Base-by-base conservation (phyloP, 352 stramenopile species). In the Blastocystis sp. region DNA sequence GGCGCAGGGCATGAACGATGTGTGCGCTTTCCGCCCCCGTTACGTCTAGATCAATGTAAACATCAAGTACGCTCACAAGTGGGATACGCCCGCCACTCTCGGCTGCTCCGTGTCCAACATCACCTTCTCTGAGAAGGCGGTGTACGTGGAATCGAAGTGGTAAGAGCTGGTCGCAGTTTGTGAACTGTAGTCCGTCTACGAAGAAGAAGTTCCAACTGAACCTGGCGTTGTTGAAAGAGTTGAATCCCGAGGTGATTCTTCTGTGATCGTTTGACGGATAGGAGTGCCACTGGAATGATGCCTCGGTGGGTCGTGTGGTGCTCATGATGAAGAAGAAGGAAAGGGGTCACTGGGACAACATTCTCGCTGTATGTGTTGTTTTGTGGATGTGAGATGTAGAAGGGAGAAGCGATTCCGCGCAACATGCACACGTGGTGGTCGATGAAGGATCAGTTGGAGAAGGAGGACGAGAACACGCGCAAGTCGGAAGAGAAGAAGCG, bases 401-500 rank as follows among this genome's bases (percentile, higher is more conserved):
- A 89, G 39, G 29, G 66, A 26, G 67, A 89, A n/a, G 67, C 62
- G 61, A 41, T 55, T 26, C 79, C 79, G 41, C 79, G 79, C 35
- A 89, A 89, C 55, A 89, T 89, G 79, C 79, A 89, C 60, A 89
- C 79, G n/a, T 89, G 79, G 79, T 89, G 79, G 79, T 80, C 79
- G 12, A 89, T 89, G 79, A 89, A 89, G 26, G 79, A 89, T 31
- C 79, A 89, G 51, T 31, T 89, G n/a, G 67, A 80, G 63, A 89
- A 89, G 61, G 79, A 89, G 39, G 79, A 89, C 41, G 79, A 89
- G 24, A 45, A 69, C 31, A 89, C 50, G n/a, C 63, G 67, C 12
- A 89, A 89, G 67, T 19, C 62, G 24, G 78, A 88, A 39, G 78
- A 88, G 9, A 63, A 88, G 33, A 88, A 88, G 62, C 31, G 65